Conservation (phyloP, 768 basidiomycete species). For the Suillus ampliporus region DNA sequence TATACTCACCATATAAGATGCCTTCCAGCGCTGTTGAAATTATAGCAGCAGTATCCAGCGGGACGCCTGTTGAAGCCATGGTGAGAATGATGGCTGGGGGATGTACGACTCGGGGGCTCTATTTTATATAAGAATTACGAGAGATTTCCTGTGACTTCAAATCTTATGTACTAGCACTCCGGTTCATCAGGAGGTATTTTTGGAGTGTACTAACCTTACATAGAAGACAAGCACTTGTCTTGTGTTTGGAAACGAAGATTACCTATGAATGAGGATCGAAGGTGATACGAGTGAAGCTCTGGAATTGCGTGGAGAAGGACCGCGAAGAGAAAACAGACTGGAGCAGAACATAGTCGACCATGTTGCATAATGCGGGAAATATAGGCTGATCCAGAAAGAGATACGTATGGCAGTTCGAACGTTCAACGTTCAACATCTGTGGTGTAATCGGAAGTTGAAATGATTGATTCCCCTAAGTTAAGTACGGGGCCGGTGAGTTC, state of each 20-base stretch:
- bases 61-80: slow-evolving; percentile 7
- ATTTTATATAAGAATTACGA: neutral
- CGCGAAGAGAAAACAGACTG: neutral
- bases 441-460: too few species aligned
- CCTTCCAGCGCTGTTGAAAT: slow-evolving; percentile 32
- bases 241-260: neutral
- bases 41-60: slow-evolving; percentile 27
- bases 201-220: neutral
- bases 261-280: neutral
- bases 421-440: too few species aligned
- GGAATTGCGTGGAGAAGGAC: neutral
- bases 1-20: slow-evolving; percentile 30
- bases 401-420: neutral
- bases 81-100: neutral
- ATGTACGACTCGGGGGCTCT: neutral
- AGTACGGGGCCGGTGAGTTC: too few species aligned
- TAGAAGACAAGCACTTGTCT: neutral
- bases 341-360: neutral
- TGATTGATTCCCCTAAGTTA: too few species aligned
- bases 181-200: neutral
- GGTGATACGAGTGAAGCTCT: neutral
- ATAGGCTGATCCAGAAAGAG: too few species aligned
- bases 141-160: neutral
- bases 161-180: neutral
- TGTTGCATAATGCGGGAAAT: neutral